Conservation (phyloP, 129 eudicot species). For the Pseudognaphalium luteoalbum region DNA sequence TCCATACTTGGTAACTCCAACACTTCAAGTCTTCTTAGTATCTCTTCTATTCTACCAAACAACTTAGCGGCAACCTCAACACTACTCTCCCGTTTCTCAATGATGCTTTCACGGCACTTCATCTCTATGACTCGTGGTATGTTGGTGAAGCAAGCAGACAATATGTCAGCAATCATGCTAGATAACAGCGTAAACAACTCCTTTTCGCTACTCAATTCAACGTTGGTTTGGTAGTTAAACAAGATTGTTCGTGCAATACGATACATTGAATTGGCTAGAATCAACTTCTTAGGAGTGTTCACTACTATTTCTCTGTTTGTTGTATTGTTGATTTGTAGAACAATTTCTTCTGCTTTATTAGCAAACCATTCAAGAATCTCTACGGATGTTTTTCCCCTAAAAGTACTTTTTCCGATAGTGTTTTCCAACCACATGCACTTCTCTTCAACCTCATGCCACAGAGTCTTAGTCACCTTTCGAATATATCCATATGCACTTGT, state of each 20-base stretch:
- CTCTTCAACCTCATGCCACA: neutral
- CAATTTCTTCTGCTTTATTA: conserved; percentile 13
- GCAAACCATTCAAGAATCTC: conserved; percentile 15
- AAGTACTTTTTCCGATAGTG: neutral
- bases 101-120: neutral
- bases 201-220: too few relatives aligned
- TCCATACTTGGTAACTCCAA: too few relatives aligned
- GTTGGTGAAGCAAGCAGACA: neutral
- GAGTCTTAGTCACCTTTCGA: conserved; percentile 1
- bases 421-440: neutral
- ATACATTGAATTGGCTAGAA: conserved; percentile 3
- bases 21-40: too few relatives aligned
- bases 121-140: neutral
- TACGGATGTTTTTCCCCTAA: conserved; percentile 3
- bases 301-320: too few relatives aligned
- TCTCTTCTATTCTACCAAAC: neutral
- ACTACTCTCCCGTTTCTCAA: neutral
- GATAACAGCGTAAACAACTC: too few relatives aligned
- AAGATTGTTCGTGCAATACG: neutral
- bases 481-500: neutral
- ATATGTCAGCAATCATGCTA: neutral
- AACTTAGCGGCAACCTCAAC: neutral
- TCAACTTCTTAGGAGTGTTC: conserved; percentile 4
- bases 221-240: neutral
- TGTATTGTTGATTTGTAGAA: neutral